Base-by-base conservation (phyloP, 2,329 filamentous ascomycete genomes). In the Rutstroemia sp. region DNA sequence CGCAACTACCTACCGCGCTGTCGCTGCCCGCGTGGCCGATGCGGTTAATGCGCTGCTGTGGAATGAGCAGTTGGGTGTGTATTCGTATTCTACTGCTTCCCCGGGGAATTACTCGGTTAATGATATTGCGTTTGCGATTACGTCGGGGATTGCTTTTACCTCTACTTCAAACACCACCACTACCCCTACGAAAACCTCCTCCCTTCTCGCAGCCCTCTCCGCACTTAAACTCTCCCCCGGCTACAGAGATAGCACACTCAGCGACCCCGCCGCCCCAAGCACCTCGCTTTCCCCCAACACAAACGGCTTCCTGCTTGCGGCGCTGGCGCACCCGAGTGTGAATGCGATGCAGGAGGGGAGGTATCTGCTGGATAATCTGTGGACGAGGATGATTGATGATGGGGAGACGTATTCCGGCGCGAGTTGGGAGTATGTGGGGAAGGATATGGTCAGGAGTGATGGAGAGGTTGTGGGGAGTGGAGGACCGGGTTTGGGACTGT, bases 381-480 rank as follows among this genome's bases (percentile, higher is more conserved):
- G 75, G 75, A 65, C 67, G 2, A 66, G 68, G 3, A 77, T 77
- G 75, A 59, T 76, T 0, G 65, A 60, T 4, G 65, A 73, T 27
- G 56, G 69, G 5, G 55, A 66, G 34, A 71, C 70, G 56, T 65
- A 65, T 23, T 72, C 70, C 2, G 75, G 74, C 5, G 68, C 73
- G 6, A 70, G 68, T 17, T 78, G 76, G 74, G 75, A 78, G 58
- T 77, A 77, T 46, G 64, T 76, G 1, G 69, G 70, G 1, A 63
- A 64, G 0, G 30, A 14, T 14, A 3, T 19, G 3, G 3, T 19
- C 2, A 3, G 19, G 19, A 19, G 19, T 19, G 19, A 19, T 19
- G 19, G 19, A 19, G 19, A 19, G 3, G 19, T 19, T 19, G 10
- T 10, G 30, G 30, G 12, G 4, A 10, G 30, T 10, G 30, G 10